Evolutionary conservation across 23 red algal species (phyloP).

Genomic region (Porphyridium purpureum): DNA sequence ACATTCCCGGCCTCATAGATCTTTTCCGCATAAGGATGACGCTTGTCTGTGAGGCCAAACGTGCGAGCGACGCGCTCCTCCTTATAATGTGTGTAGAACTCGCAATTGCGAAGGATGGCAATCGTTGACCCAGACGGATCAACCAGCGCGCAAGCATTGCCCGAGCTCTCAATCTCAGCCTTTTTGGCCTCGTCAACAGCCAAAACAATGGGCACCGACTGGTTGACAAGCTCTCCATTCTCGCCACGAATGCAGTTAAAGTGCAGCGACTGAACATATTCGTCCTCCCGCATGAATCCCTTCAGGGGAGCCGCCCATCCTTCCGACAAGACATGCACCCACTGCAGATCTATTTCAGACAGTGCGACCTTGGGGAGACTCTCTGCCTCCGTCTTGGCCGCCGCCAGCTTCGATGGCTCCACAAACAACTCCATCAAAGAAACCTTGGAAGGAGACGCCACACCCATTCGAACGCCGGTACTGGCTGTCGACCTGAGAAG

Average conservation of each 20-base stretch:
- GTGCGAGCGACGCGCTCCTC: constrained; percentile 80
- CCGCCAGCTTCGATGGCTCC: constrained; percentile 13
- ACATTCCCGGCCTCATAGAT: constrained; percentile 72
- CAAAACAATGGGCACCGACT: constrained; percentile 91
- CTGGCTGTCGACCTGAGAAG: too few relatives aligned
- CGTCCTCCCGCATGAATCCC: constrained; percentile 89
- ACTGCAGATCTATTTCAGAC: constrained; percentile 80
- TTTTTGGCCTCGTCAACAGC: constrained; percentile 54
- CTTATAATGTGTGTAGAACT: constrained; percentile 87
- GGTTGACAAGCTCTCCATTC: constrained; percentile 59
- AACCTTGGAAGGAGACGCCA: too few relatives aligned
- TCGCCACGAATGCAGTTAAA: constrained; percentile 60
- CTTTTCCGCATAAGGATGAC: constrained; percentile 76
- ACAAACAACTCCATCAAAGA: constrained; percentile 54
- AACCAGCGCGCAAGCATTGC: constrained; percentile 23
- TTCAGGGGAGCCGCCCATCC: constrained; percentile 88
- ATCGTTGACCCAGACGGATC: constrained; percentile 37
- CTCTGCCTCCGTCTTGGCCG: constrained; percentile 32
- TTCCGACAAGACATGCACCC: constrained; percentile 92
- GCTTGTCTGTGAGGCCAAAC: constrained; percentile 70
- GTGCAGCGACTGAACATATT: constrained; percentile 91
- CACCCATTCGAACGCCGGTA: too few relatives aligned
- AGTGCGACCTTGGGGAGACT: constrained; percentile 36
- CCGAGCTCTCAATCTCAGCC: constrained; percentile 22
- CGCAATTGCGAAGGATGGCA: constrained; percentile 66